Evolutionary conservation across 2,329 filamentous ascomycete species (phyloP).

Genomic region (Trichoderma oligosporum): DNA sequence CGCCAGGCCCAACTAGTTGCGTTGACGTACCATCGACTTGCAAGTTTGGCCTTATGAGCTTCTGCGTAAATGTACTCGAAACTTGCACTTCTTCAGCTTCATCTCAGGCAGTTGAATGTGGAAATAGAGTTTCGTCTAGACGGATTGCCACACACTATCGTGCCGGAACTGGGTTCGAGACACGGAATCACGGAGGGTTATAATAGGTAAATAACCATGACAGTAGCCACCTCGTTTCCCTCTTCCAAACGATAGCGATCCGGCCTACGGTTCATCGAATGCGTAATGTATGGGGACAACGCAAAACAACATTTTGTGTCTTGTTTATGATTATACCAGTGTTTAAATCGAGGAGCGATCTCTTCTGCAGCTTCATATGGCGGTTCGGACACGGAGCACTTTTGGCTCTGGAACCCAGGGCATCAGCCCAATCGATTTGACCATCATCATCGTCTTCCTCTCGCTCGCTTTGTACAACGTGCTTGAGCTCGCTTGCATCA

Average conservation of each 20-base stretch:
- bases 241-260: no score
- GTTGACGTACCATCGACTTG: background rate
- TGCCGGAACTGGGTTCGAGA: background rate
- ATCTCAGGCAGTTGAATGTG: background rate
- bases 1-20: background rate
- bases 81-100: background rate
- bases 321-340: background rate
- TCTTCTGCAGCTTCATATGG: background rate
- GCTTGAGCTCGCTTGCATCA: constrained; percentile 35
- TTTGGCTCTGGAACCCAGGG: constrained; percentile 1
- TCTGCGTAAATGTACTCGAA: background rate
- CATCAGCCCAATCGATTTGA: background rate
- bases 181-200: background rate
- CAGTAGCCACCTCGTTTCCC: no score
- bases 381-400: background rate
- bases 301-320: background rate
- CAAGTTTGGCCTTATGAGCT: no score
- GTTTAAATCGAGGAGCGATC: background rate
- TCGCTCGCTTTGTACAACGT: constrained; percentile 17
- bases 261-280: background rate
- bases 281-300: background rate
- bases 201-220: constrained; percentile 1
- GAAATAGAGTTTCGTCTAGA: constrained; percentile 4
- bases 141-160: background rate
- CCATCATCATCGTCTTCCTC: constrained; percentile 17